Evolutionary conservation across 768 basidiomycete genomes (phyloP).

Genomic region (Trametes cubensis): DNA sequence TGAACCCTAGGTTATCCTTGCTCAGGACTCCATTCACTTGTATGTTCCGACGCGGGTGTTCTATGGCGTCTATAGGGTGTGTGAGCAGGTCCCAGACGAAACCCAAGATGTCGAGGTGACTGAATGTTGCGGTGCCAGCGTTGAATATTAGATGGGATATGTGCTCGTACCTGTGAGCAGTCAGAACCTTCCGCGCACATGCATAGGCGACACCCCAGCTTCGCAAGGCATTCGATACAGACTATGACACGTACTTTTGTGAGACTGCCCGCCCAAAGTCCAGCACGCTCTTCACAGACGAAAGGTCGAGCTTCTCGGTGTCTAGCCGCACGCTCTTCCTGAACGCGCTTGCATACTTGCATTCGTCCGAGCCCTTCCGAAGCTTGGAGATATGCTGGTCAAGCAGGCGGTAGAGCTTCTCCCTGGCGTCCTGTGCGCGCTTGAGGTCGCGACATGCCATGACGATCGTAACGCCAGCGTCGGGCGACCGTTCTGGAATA

Average conservation of each 20-base stretch:
- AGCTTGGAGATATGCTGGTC: constrained; percentile 54
- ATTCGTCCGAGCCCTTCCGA: constrained; percentile 40
- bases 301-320: constrained; percentile 67
- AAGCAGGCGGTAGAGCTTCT: constrained; percentile 53
- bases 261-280: constrained; percentile 59
- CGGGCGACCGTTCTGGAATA: constrained; percentile 33
- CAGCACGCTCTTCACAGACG: constrained; percentile 60
- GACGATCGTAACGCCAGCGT: constrained; percentile 68
- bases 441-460: constrained; percentile 76
- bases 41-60: constrained; percentile 55
- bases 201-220: too few relatives aligned
- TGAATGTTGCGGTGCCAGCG: constrained; percentile 70
- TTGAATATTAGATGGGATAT: constrained; percentile 82
- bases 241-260: constrained; percentile 45
- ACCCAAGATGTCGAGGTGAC: constrained; percentile 51
- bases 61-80: constrained; percentile 50
- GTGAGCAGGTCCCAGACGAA: constrained; percentile 51
- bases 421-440: constrained; percentile 63
- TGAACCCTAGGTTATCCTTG: constrained; percentile 72
- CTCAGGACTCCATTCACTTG: constrained; percentile 64
- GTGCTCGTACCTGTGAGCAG: constrained; percentile 64
- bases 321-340: constrained; percentile 59
- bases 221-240: background rate
- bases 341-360: constrained; percentile 60
- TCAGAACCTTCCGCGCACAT: background rate